phyloP scores from a whole-genome alignment of 441 rosid genomes.

The Lepidium campestre region DNA sequence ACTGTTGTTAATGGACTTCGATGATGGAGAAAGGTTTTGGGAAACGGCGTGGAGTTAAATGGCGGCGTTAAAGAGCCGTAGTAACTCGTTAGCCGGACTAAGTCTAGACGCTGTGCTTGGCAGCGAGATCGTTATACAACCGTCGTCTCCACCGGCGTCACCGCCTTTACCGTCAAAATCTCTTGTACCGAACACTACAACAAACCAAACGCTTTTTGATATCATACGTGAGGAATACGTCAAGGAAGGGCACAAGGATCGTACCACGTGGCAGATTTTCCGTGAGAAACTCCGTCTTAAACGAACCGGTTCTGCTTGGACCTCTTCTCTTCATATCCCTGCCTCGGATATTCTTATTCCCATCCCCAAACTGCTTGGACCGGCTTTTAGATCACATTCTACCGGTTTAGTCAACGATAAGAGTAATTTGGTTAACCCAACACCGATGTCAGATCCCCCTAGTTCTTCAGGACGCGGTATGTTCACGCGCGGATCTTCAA shows the following conservation, averaged over 20 bases:
- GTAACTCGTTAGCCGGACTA: conserved; percentile 47
- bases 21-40: conserved; percentile 19
- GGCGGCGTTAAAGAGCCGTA: conserved; percentile 47
- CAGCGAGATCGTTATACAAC: conserved; percentile 18
- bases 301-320: conserved; percentile 76
- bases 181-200: not conserved
- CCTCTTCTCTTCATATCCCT: conserved; percentile 49
- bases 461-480: conserved; percentile 32
- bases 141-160: conserved; percentile 21
- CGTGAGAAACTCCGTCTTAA: conserved; percentile 66
- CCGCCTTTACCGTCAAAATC: conserved; percentile 13
- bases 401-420: conserved; percentile 4
- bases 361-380: not conserved
- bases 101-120: conserved; percentile 47
- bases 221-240: conserved; percentile 63
- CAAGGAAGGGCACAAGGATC: conserved; percentile 33
- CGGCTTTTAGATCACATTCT: not conserved
- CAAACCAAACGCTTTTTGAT: conserved; percentile 57
- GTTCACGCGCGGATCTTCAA: conserved; percentile 46
- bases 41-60: conserved; percentile 40
- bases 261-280: conserved; percentile 68
- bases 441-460: conserved; percentile 25
- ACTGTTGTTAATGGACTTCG: not conserved
- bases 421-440: not conserved
- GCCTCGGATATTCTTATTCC: conserved; percentile 43